These are phyloP conservation scores for Trichosporon coremiiforme DNA, from an alignment of 1,284 basidiomycete genomes.

Conservation along the genomic window DNA sequence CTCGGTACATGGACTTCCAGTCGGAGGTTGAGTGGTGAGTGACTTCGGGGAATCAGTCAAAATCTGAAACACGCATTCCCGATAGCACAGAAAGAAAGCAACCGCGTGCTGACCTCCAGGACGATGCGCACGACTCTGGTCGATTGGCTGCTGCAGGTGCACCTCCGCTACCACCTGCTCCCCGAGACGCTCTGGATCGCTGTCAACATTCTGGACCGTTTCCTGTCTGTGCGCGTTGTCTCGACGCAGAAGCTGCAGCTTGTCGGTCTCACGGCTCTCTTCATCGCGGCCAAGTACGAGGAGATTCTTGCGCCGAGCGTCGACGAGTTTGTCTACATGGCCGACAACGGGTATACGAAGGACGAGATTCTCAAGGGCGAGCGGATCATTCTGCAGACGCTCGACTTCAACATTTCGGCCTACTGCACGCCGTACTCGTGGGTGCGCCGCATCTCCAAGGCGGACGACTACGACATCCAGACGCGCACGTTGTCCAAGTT, in stretches of 20 bases:
- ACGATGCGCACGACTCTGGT: constrained; percentile 62
- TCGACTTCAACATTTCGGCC: constrained; percentile 92
- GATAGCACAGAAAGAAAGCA: background rate
- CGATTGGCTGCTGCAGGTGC: constrained; percentile 66
- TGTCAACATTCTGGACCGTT: constrained; percentile 67
- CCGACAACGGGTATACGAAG: constrained; percentile 86
- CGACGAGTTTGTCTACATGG: constrained; percentile 97
- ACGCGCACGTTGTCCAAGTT: constrained; percentile 97
- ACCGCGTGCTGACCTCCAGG: constrained; percentile 37
- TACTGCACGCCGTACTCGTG: constrained; percentile 99
- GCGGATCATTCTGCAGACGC: constrained; percentile 83
- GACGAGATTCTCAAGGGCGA: constrained; percentile 99
- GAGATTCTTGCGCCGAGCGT: constrained; percentile 79
- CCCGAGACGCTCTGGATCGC: constrained; percentile 70
- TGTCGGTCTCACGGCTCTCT: constrained; percentile 68
- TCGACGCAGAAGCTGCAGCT: constrained; percentile 67
- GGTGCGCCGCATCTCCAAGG: constrained; percentile 98
- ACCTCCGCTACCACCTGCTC: constrained; percentile 68
- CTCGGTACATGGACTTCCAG: constrained; percentile 93
- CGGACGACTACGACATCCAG: constrained; percentile 98
- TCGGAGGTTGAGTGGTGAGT: constrained; percentile 86
- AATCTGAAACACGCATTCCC: background rate
- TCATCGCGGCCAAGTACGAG: constrained; percentile 68
- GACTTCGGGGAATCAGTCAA: background rate
- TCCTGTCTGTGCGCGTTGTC: constrained; percentile 65